Evolutionary conservation across 345 rosid genomes (phyloP).

Genomic region (Trapa incisa): DNA sequence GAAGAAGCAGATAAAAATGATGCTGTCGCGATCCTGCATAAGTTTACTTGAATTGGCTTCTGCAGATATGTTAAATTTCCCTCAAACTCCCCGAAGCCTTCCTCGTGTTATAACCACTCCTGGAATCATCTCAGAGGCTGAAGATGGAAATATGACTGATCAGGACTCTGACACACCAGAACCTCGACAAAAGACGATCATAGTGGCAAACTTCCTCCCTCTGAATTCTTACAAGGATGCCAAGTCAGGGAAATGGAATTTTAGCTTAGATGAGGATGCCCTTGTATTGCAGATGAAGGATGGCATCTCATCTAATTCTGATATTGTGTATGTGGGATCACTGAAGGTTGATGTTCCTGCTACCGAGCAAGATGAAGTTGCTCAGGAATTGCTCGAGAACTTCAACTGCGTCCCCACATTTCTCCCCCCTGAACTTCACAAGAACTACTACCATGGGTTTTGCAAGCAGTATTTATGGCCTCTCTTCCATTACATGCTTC

Average conservation of each 20-base stretch:
- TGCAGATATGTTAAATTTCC: conserved; percentile 41
- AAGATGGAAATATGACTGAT: conserved; percentile 16
- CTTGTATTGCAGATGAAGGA: conserved; percentile 27
- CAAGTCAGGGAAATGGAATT: conserved; percentile 21
- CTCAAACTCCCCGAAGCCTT: conserved; percentile 38
- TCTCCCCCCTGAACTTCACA: conserved; percentile 27
- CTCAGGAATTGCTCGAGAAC: conserved; percentile 26
- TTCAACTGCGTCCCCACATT: conserved; percentile 33
- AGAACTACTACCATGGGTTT: conserved; percentile 28
- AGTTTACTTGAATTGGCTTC: conserved; percentile 53
- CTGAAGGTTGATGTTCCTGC: conserved; percentile 27
- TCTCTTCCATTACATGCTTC: conserved; percentile 39
- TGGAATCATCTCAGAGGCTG: conserved; percentile 39
- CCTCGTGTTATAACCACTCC: conserved; percentile 47
- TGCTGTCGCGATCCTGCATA: conserved; percentile 58
- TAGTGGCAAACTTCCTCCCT: conserved; percentile 34
- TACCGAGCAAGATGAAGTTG: conserved; percentile 30
- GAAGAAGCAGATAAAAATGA: conserved; percentile 8
- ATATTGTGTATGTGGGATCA: conserved; percentile 31
- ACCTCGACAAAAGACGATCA: conserved; percentile 17
- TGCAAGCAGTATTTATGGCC: conserved; percentile 45
- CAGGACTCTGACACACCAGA: conserved; percentile 7
- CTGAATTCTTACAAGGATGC: conserved; percentile 20
- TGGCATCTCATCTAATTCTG: conserved; percentile 21
- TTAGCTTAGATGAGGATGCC: conserved; percentile 30